These are phyloP conservation scores for Boletales sp. DNA, from an alignment of 768 basidiomycete species.

Conservation along the genomic window DNA sequence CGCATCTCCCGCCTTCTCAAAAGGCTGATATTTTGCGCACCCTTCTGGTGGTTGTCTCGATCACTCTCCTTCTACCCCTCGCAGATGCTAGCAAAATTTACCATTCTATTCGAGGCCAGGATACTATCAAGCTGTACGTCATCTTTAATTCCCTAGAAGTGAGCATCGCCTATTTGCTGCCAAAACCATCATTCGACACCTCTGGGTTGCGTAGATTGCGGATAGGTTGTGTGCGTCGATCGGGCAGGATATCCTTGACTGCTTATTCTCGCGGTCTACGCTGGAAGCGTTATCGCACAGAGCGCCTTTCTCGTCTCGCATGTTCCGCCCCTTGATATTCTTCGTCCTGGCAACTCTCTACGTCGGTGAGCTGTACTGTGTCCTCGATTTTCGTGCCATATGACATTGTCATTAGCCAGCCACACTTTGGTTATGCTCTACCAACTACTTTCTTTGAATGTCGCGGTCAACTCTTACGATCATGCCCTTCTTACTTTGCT, in stretches of 20 bases:
- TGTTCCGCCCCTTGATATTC: slow-evolving; percentile 78
- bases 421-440: slow-evolving; percentile 96
- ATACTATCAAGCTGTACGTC: slow-evolving; percentile 98
- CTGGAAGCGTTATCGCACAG: slow-evolving; percentile 68
- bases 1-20: slow-evolving; percentile 76
- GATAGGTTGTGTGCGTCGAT: slow-evolving; percentile 94
- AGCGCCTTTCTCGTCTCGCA: slow-evolving; percentile 56
- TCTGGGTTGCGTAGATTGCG: slow-evolving; percentile 63
- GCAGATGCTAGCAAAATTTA: slow-evolving; percentile 98
- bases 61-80: slow-evolving; percentile 70
- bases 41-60: slow-evolving; percentile 69
- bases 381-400: not conserved
- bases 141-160: slow-evolving; percentile 99
- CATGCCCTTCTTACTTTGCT: slow-evolving; percentile 91
- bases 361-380: slow-evolving; percentile 52
- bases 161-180: slow-evolving; percentile 23
- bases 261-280: slow-evolving; percentile 91
- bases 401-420: slow-evolving; percentile 48
- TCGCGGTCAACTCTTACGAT: slow-evolving; percentile 97
- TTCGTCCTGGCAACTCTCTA: slow-evolving; percentile 81
- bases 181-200: not conserved
- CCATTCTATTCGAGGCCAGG: slow-evolving; percentile 95
- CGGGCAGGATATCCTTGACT: slow-evolving; percentile 96
- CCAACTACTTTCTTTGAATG: slow-evolving; percentile 90
- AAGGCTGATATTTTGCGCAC: slow-evolving; percentile 90